Base-by-base conservation (phyloP, 768 basidiomycete genomes). In the Hemileccinum rubropunctum region DNA sequence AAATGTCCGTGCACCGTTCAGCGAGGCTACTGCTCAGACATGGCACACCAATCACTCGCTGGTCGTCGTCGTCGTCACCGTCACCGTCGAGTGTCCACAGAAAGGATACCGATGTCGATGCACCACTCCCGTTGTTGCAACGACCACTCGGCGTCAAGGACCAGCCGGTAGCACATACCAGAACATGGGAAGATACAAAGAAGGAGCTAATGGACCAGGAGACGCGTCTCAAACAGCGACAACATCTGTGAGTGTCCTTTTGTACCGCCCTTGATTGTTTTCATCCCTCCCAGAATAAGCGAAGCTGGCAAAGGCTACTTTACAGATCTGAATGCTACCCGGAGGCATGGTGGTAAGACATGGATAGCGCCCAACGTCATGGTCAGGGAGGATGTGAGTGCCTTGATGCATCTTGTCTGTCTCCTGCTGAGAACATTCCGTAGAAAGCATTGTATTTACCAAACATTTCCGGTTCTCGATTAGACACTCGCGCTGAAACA, bases 371-470 rank as follows among this genome's bases (percentile, higher is more conserved):
- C 94, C 1, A 83, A 79, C 18, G 87, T 89, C 18, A 75, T 98
- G 58, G 93, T 98, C 54, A 82, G 84, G 26, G 90, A 93, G 72
- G 91, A 95, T 57, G 95, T 95, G 62, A 58, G 89, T 77, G 26
- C 10, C 18, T n/a, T 38, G 41, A 23, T 39, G 17, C 32, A 12
- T 38, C 30, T 21, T 42, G 17, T 33, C 10, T 23, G 12, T n/a
- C 26, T 35, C 10, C 3, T 4, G 47, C 35, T 51, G 26, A 53
- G n/a, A 3, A 43, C 11, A 18, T 3, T 17, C 15, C 12, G 6
- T 62, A 98, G 95, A 88, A 85, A 85, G 83, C 95, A 14, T 73
- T 95, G 3, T 97, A 94, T 70, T 84, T 98, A 48, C 95, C 95
- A 3, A 84, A 97, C 61, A 80, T 98, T 23, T 68, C 71, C 2